Conservation (phyloP, 495 filamentous ascomycete genomes). For the Hypoxylon crocopeplum region DNA sequence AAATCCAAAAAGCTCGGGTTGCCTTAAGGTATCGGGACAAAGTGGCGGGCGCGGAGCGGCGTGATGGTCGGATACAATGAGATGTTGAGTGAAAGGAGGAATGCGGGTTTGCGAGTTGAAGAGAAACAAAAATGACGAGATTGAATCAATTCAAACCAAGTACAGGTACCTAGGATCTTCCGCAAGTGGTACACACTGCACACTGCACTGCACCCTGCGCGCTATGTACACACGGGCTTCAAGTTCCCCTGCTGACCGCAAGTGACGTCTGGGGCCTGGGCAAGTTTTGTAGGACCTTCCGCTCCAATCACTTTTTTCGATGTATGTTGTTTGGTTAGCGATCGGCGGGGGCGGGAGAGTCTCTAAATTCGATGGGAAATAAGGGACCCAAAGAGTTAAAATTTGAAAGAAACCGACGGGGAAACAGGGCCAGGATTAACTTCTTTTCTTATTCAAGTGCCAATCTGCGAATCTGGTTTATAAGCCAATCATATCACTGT, state of each 20-base stretch:
- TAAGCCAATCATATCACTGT: slow-evolving; percentile 10
- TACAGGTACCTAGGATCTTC: too few relatives aligned
- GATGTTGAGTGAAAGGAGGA: slow-evolving; percentile 11
- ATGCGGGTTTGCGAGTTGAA: slow-evolving; percentile 19
- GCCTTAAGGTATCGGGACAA: neutral
- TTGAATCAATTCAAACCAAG: slow-evolving; percentile 1
- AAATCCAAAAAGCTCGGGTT: slow-evolving; percentile 17
- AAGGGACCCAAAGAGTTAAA: neutral
- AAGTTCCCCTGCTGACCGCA: slow-evolving; percentile 24
- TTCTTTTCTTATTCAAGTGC: slow-evolving; percentile 24
- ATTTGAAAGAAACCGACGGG: neutral
- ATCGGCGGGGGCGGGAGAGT: slow-evolving; percentile 4
- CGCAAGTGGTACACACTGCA: too few relatives aligned
- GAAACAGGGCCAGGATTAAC: neutral
- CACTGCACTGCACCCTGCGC: too few relatives aligned
- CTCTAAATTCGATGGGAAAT: too few relatives aligned
- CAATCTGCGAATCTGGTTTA: slow-evolving; percentile 12
- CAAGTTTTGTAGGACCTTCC: slow-evolving; percentile 1
- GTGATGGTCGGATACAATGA: slow-evolving; percentile 21
- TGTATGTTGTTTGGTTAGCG: slow-evolving; percentile 5
- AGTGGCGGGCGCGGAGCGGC: neutral
- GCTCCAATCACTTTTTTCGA: slow-evolving; percentile 22
- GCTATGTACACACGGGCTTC: slow-evolving; percentile 13
- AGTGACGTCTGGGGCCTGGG: slow-evolving; percentile 30
- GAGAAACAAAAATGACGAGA: slow-evolving; percentile 10